These are phyloP conservation scores for Diaporthe destruens DNA, from an alignment of 2,329 filamentous ascomycete species.

Conservation along the genomic window DNA sequence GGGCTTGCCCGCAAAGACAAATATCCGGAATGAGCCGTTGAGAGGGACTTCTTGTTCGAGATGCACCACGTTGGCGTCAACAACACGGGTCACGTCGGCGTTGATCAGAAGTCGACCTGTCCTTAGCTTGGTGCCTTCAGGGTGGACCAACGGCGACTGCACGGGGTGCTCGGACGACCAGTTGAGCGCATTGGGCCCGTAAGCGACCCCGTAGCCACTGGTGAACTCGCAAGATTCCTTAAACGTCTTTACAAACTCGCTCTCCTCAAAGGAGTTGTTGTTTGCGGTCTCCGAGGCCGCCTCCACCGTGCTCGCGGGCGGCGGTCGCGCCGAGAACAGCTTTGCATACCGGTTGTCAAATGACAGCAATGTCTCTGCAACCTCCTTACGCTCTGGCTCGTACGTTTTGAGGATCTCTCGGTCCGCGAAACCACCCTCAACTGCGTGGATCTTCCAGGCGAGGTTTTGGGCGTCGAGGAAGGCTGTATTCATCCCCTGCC, in stretches of 20 bases:
- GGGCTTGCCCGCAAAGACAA: conserved; percentile 83
- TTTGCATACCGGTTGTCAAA: conserved; percentile 93
- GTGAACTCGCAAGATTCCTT: conserved; percentile 94
- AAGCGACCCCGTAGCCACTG: conserved; percentile 90
- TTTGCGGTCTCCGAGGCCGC: conserved; percentile 65
- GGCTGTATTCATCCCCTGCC: conserved; percentile 84
- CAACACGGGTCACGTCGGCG: conserved; percentile 85
- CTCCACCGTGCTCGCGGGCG: conserved; percentile 78
- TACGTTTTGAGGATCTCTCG: conserved; percentile 85
- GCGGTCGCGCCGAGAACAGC: conserved; percentile 84
- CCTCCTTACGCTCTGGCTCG: conserved; percentile 84
- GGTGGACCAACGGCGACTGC: conserved; percentile 77
- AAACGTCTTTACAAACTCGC: conserved; percentile 89
- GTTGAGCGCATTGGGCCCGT: conserved; percentile 85
- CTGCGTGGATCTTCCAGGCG: conserved; percentile 95
- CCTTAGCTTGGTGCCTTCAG: conserved; percentile 73
- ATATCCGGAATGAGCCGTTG: conserved; percentile 89
- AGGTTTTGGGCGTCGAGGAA: conserved; percentile 88
- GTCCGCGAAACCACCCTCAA: conserved; percentile 84
- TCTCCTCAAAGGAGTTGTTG: conserved; percentile 62
- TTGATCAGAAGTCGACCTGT: conserved; percentile 83
- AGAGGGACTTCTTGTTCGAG: conserved; percentile 90
- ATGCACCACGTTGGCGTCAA: conserved; percentile 90
- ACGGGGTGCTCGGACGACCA: conserved; percentile 82
- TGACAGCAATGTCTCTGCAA: conserved; percentile 85